A percentile compares a stretch with the other conserved stretches of the same genome.
phyloP scores from a whole-genome alignment of 2,329 filamentous ascomycete species.

The Aspergillus latus region DNA sequence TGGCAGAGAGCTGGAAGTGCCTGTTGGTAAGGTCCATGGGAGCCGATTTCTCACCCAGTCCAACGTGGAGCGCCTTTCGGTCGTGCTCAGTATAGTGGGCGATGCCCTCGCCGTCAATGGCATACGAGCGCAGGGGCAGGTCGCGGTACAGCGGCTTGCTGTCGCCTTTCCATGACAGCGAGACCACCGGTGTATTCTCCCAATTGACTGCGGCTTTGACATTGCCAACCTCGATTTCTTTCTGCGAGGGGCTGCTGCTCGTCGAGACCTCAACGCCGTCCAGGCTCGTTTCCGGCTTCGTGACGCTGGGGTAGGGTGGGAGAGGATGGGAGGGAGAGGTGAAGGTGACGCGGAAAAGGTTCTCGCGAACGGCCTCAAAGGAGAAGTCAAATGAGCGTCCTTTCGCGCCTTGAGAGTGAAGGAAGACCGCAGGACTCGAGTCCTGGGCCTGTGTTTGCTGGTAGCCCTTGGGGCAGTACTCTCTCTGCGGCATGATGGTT shows the following conservation, averaged over 20 bases:
- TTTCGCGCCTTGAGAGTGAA: constrained; percentile 43
- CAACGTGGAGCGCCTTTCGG: constrained; percentile 63
- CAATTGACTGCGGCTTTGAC: constrained; percentile 61
- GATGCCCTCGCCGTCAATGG: constrained; percentile 60
- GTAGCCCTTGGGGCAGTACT: constrained; percentile 44
- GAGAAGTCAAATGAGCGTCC: constrained; percentile 55
- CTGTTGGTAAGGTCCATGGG: constrained; percentile 71
- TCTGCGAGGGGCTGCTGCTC: constrained; percentile 36
- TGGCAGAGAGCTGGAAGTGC: constrained; percentile 65
- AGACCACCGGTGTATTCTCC: constrained; percentile 58
- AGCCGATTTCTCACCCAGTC: constrained; percentile 69
- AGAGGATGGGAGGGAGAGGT: constrained; percentile 61
- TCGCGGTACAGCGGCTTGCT: constrained; percentile 61
- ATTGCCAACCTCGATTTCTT: constrained; percentile 49
- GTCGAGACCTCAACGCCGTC: constrained; percentile 32
- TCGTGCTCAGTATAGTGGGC: constrained; percentile 66
- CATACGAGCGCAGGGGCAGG: constrained; percentile 65
- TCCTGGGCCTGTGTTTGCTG: constrained; percentile 29
- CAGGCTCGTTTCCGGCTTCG: constrained; percentile 44
- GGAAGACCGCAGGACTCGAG: constrained; percentile 35
- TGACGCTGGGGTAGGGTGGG: constrained; percentile 64
- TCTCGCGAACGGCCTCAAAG: constrained; percentile 62
- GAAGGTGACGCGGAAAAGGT: constrained; percentile 69
- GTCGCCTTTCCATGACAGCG: constrained; percentile 53
- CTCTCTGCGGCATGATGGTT: constrained; percentile 50